Percentiles rank a stretch among this genome's conserved stretches.
These are phyloP conservation scores for Besnoitia besnoiti DNA, from an alignment of 169 alveolate genomes.

Conservation along the genomic window DNA sequence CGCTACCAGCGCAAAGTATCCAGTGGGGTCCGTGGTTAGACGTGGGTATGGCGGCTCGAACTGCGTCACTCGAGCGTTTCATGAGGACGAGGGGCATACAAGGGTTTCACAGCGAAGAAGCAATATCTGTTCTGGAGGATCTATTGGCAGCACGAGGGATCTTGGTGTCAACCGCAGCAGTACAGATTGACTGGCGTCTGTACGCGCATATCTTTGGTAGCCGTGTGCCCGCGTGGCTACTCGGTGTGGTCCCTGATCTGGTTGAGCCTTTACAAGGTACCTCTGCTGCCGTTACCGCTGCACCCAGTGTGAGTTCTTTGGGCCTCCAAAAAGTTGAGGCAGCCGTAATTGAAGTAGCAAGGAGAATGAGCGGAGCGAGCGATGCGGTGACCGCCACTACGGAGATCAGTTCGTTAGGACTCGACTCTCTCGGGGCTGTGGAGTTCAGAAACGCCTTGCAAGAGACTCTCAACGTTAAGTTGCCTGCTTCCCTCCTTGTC, in stretches of 20 bases:
- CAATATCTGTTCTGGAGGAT: conserved; percentile 9
- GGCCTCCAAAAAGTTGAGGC: background rate
- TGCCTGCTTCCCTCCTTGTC: conserved; percentile 74
- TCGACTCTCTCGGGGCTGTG: conserved; percentile 77
- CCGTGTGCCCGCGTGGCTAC: conserved; percentile 43
- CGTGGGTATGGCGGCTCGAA: conserved; percentile 60
- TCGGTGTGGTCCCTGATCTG: background rate
- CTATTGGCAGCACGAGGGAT: background rate
- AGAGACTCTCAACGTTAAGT: conserved; percentile 65
- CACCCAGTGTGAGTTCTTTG: background rate
- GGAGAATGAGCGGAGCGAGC: background rate
- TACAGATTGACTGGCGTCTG: conserved; percentile 49
- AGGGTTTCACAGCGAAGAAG: conserved; percentile 43
- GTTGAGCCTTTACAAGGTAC: too few relatives aligned
- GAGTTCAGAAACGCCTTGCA: conserved; percentile 73
- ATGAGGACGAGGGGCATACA: conserved; percentile 54
- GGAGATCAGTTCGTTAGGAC: conserved; percentile 64
- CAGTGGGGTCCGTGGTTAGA: conserved; percentile 82
- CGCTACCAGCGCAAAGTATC: conserved; percentile 69
- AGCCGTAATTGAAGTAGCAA: background rate
- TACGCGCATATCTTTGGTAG: conserved; percentile 50
- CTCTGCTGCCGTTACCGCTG: background rate
- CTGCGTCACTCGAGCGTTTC: conserved; percentile 32
- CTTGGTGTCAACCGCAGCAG: background rate
- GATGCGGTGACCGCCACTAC: background rate